These are phyloP conservation scores for Colletotrichum camelliae DNA, from an alignment of 2,329 filamentous ascomycete genomes.

Conservation along the genomic window DNA sequence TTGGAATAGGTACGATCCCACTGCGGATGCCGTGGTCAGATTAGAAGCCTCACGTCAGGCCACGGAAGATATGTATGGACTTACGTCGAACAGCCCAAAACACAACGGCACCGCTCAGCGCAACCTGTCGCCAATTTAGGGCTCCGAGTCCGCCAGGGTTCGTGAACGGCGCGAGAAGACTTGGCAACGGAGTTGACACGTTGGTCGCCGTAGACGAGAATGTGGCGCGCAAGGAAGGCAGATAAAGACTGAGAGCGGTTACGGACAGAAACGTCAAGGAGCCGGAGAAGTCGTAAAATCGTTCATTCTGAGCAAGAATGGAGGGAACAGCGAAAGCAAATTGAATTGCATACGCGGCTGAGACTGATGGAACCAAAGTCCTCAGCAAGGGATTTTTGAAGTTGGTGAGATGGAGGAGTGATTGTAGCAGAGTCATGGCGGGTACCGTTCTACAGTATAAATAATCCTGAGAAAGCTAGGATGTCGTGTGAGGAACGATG, in stretches of 20 bases:
- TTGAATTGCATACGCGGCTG: conserved; percentile 68
- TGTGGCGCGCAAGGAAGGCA: conserved; percentile 63
- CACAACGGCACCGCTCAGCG: conserved; percentile 41
- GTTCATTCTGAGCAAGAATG: conserved; percentile 63
- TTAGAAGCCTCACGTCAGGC: neutral
- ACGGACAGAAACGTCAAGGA: conserved; percentile 71
- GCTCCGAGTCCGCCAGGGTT: conserved; percentile 42
- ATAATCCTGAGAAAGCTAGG: neutral
- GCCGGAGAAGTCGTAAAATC: conserved; percentile 73
- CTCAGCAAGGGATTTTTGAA: conserved; percentile 67
- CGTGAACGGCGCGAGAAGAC: conserved; percentile 48
- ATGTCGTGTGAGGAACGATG: neutral
- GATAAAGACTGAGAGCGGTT: conserved; percentile 64
- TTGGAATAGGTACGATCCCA: conserved; percentile 69
- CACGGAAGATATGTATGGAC: conserved; percentile 25
- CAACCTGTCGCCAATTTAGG: conserved; percentile 65
- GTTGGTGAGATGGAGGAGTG: conserved; percentile 64
- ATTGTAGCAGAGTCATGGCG: conserved; percentile 40
- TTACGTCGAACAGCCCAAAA: conserved; percentile 67
- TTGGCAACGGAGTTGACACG: conserved; percentile 48
- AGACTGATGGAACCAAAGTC: conserved; percentile 65
- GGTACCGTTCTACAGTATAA: neutral
- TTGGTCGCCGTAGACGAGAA: conserved; percentile 42
- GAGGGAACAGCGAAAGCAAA: conserved; percentile 67
- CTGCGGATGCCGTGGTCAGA: conserved; percentile 36